Evolutionary conservation across 2,329 filamentous ascomycete species (phyloP).

Genomic region (Sporothrix sp.): DNA sequence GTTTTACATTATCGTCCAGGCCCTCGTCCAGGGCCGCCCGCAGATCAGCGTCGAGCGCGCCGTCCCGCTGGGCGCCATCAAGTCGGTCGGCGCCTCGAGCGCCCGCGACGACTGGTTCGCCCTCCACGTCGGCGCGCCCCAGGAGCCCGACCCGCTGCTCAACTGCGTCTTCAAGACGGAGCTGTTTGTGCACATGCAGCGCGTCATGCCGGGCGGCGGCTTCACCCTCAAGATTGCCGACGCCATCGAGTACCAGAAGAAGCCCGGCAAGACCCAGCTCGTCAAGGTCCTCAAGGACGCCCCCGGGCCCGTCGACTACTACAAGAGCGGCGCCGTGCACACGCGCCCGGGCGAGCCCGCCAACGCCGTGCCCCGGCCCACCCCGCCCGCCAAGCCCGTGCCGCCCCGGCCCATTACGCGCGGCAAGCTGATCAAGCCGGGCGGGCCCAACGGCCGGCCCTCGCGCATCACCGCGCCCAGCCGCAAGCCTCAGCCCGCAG

Average conservation of each 20-base stretch:
- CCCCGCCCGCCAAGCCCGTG: conserved; percentile 77
- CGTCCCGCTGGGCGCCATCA: conserved; percentile 77
- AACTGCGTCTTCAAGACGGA: conserved; percentile 96
- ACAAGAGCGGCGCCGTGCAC: conserved; percentile 90
- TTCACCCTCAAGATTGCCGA: conserved; percentile 77
- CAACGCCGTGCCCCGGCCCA: conserved; percentile 72
- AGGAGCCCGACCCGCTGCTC: conserved; percentile 87
- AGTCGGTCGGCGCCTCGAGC: conserved; percentile 71
- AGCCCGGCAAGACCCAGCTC: conserved; percentile 80
- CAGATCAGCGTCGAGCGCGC: conserved; percentile 74
- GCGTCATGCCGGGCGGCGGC: conserved; percentile 67
- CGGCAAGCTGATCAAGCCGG: conserved; percentile 84
- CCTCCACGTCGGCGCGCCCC: conserved; percentile 75
- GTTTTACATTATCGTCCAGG: conserved; percentile 82
- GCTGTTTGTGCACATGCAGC: conserved; percentile 84
- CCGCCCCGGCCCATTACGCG: conserved; percentile 84
- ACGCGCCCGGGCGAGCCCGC: conserved; percentile 76
- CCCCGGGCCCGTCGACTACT: conserved; percentile 64
- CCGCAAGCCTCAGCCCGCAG: conserved; percentile 2
- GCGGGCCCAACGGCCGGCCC: conserved; percentile 72
- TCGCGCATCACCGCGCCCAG: conserved; percentile 52
- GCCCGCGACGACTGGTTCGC: conserved; percentile 96
- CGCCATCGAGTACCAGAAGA: conserved; percentile 91
- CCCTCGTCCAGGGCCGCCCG: conserved; percentile 69
- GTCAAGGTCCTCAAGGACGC: conserved; percentile 91